These are phyloP conservation scores for Austroboletus olivaceoglutinosus DNA, from an alignment of 1,284 basidiomycete genomes.

Conservation along the genomic window DNA sequence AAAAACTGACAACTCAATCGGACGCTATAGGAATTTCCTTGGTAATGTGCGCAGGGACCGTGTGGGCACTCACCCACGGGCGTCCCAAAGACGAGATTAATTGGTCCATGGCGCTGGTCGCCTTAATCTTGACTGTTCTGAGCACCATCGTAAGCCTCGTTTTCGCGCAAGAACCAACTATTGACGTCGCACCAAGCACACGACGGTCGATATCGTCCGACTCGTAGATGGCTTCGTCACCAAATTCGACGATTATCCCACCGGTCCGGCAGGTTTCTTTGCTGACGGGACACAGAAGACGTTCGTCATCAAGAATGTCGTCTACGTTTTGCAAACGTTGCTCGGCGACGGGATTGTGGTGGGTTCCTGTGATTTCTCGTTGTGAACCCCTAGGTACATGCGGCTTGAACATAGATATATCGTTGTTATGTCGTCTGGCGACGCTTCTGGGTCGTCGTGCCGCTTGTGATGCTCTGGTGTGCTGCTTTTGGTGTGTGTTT, in stretches of 20 bases:
- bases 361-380: not conserved
- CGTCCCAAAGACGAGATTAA: constrained; percentile 16
- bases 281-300: constrained; percentile 19
- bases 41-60: constrained; percentile 21
- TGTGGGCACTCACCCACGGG: constrained; percentile 20
- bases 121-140: constrained; percentile 12
- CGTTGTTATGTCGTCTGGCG: constrained; percentile 27
- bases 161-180: not conserved
- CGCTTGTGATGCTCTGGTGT: constrained; percentile 22
- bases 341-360: constrained; percentile 27
- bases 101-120: constrained; percentile 19
- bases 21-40: constrained; percentile 23
- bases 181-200: constrained; percentile 16
- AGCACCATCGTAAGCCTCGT: constrained; percentile 19
- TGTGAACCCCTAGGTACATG: not conserved
- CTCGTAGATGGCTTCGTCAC: constrained; percentile 22
- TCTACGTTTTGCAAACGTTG: constrained; percentile 27
- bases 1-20: too few species aligned
- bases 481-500: constrained; percentile 11
- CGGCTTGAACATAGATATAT: constrained; percentile 16
- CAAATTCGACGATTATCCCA: constrained; percentile 8
- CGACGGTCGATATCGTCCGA: constrained; percentile 20
- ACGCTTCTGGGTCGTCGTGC: constrained; percentile 5
- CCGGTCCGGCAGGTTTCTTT: constrained; percentile 21
- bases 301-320: constrained; percentile 21